Conservation (phyloP, 768 basidiomycete species). For the Suillus hirtellus region DNA sequence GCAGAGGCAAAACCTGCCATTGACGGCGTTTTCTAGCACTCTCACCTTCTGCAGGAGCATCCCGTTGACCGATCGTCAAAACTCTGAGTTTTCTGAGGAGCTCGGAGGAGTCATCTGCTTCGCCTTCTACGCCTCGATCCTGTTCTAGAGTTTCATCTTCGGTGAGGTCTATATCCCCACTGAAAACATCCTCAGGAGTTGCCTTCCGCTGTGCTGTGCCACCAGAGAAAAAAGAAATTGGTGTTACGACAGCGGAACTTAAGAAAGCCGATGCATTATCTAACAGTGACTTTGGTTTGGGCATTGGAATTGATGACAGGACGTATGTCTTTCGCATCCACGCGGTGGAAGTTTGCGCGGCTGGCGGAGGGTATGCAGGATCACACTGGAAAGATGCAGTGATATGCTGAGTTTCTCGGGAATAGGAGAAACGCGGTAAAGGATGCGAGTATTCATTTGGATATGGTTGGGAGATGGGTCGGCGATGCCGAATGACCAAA, state of each 20-base stretch:
- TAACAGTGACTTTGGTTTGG: constrained; percentile 66
- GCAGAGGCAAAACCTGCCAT: constrained; percentile 51
- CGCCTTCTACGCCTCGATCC: constrained; percentile 75
- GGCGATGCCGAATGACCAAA: constrained; percentile 73
- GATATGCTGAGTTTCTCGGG: constrained; percentile 55
- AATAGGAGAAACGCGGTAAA: constrained; percentile 68
- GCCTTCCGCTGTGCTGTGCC: constrained; percentile 36
- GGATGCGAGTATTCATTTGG: constrained; percentile 80
- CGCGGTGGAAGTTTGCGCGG: constrained; percentile 35
- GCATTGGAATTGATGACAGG: constrained; percentile 64
- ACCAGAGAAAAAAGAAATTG: constrained; percentile 55
- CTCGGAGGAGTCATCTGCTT: constrained; percentile 73
- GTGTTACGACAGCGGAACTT: constrained; percentile 57
- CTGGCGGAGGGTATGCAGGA: constrained; percentile 56
- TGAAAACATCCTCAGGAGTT: constrained; percentile 68
- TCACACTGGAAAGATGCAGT: constrained; percentile 60
- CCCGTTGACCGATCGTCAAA: constrained; percentile 48
- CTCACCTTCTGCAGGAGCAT: constrained; percentile 29
- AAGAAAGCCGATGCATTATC: constrained; percentile 72
- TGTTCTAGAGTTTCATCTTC: constrained; percentile 81
- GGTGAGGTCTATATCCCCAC: constrained; percentile 65
- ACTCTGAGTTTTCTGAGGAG: constrained; percentile 55
- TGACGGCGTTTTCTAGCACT: constrained; percentile 42
- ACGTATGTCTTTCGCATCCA: constrained; percentile 66
- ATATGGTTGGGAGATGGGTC: constrained; percentile 74